Evolutionary conservation across 129 eudicot genomes (phyloP), one percentile per base, ranked within the genome.

Genomic region (Tanacetum coccineum): DNA sequence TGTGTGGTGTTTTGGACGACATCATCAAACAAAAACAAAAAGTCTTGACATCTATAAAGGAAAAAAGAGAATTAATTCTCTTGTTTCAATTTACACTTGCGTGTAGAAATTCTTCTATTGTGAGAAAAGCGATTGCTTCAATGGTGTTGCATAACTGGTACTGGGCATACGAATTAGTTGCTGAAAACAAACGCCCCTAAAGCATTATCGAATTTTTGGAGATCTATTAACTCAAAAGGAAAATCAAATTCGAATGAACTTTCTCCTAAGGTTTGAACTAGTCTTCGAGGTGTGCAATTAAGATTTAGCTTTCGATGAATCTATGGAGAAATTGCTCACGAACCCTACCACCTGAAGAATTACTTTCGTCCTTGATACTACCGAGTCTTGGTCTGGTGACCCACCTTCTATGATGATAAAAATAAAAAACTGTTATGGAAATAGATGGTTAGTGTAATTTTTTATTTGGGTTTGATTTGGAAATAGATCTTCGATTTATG

Each of bases 181-280:
- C 76, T 93, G 96, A 75, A 93, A 93, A 5, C 83, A 81, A 78
- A 86, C 83, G 28, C 96, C 89, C 86, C 98, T 63, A 93, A 77
- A 64, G 98, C 98, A 74, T 88, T 88, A 79, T 93, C 98, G 30
- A 93, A 93, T 75, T 93, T 88, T 70, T 93, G 98, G 76, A 93
- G 95, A 40, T 86, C 91, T 48, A 93, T 83, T 20, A 88, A 74
- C 78, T 93, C 98, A 17, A 93, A 93, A 63, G 98, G 98, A 77
- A 84, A 83, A 57, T 84, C 96, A 49, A 86, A 86, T 57, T 74
- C 55, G 8, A 57, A 71, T 53, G 83, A 76, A 18, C 76, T 58
- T 81, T 79, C 87, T 19, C 76, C 52, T 64, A 86, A 54, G 70
- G 76, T 74, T 51, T 84, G 89, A 81, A 80, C 95, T 95, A 93